Conservation (phyloP, 106 monocot genomes). For the Cymbidium sinense region DNA sequence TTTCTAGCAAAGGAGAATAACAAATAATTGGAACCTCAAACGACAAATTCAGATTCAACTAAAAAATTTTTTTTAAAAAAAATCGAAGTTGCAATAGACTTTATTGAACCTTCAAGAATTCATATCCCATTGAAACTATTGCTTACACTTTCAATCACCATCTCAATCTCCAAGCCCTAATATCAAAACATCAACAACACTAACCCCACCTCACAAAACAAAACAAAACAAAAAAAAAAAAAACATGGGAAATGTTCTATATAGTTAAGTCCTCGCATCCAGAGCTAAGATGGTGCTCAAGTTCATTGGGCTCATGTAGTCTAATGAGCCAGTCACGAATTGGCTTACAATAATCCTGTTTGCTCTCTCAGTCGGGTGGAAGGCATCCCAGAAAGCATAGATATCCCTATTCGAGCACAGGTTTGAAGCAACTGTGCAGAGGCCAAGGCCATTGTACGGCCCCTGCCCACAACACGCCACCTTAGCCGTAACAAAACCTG, state of each 20-base stretch:
- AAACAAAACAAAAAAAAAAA: background rate
- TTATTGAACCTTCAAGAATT: too few relatives aligned
- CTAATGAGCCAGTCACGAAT: slow-evolving; percentile 32
- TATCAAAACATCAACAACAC: background rate
- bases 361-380: slow-evolving; percentile 66
- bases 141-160: too few relatives aligned
- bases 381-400: slow-evolving; percentile 75
- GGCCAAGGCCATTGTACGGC: slow-evolving; percentile 68
- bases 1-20: background rate
- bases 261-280: slow-evolving; percentile 28
- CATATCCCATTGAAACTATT: too few relatives aligned
- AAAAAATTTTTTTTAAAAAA: too few relatives aligned
- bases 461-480: slow-evolving; percentile 83
- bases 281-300: slow-evolving; percentile 60
- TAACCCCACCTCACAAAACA: too few relatives aligned
- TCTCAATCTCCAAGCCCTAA: background rate
- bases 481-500: slow-evolving; percentile 73
- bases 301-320: slow-evolving; percentile 72
- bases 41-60: background rate
- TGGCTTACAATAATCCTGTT: slow-evolving; percentile 65
- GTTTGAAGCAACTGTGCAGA: slow-evolving; percentile 57
- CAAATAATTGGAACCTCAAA: background rate
- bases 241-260: background rate
- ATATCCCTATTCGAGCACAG: slow-evolving; percentile 45
- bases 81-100: too few relatives aligned